Conservation (phyloP, 805 yeast species). For the Debaryomyces castellii region DNA sequence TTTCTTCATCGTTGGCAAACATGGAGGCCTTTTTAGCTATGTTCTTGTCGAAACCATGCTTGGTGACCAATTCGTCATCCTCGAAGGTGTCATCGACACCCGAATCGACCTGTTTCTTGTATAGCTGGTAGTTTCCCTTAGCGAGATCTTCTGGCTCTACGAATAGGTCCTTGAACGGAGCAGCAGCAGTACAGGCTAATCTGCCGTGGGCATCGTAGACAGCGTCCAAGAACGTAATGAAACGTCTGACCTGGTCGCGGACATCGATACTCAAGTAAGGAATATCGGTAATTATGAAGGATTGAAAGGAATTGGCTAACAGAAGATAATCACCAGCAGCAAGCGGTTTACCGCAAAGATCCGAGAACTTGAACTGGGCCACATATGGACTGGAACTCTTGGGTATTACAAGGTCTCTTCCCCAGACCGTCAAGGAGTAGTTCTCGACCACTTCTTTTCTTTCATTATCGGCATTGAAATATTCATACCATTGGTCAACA, state of each 20-base stretch:
- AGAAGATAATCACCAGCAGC: constrained; percentile 95
- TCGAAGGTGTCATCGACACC: constrained; percentile 42
- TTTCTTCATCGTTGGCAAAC: constrained; percentile 92
- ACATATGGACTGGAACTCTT: constrained; percentile 72
- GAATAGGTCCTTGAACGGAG: constrained; percentile 79
- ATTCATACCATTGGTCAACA: constrained; percentile 72
- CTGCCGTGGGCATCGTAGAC: constrained; percentile 89
- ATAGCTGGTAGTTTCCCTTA: constrained; percentile 45
- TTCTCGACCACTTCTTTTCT: constrained; percentile 17
- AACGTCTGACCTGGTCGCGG: constrained; percentile 84
- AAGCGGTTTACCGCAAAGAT: constrained; percentile 81
- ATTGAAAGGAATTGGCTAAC: constrained; percentile 69
- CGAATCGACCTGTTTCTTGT: constrained; percentile 37
- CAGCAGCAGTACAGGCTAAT: constrained; percentile 86
- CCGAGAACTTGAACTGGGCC: constrained; percentile 85
- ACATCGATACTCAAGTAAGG: constrained; percentile 78
- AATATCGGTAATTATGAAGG: constrained; percentile 88
- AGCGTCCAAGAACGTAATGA: constrained; percentile 93
- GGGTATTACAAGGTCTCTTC: constrained; percentile 77
- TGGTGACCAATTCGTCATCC: constrained; percentile 62
- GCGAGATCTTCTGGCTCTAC: constrained; percentile 73
- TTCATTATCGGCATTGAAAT: constrained; percentile 64
- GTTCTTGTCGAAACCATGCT: constrained; percentile 74
- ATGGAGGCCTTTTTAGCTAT: constrained; percentile 69
- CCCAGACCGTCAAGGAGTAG: constrained; percentile 69